These are phyloP conservation scores for Spatholobus suberectus DNA, from an alignment of 306 rosid species.

Conservation along the genomic window DNA sequence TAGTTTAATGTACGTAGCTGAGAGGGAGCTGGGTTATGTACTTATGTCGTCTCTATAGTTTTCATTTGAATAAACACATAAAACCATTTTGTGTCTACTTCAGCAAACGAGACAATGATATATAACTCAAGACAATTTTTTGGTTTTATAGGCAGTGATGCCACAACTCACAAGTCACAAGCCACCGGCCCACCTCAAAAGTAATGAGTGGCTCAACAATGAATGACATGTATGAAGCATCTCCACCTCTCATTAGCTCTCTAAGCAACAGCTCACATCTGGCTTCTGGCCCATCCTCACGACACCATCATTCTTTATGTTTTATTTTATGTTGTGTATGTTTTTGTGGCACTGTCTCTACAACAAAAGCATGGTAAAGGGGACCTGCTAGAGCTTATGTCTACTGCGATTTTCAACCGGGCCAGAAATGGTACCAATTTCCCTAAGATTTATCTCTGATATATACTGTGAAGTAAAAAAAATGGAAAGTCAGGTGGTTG, in stretches of 20 bases:
- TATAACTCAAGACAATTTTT: not conserved
- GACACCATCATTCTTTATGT: not conserved
- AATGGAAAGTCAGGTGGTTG: too few species aligned
- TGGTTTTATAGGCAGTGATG: not conserved
- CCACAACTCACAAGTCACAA: not conserved
- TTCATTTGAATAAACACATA: too few species aligned
- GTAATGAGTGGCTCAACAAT: not conserved
- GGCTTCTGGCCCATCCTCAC: not conserved
- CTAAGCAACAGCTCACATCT: not conserved
- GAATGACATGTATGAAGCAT: not conserved
- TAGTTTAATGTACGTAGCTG: not conserved
- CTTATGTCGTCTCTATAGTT: too few species aligned
- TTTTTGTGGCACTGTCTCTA: not conserved
- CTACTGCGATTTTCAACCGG: not conserved
- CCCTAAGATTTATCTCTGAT: too few species aligned
- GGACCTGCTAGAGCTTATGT: not conserved
- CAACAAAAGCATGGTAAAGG: not conserved
- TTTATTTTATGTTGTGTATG: not conserved
- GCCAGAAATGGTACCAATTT: too few species aligned
- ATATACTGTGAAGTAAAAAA: too few species aligned
- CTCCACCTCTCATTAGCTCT: too few species aligned
- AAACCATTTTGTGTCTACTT: too few species aligned
- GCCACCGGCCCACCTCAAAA: too few species aligned
- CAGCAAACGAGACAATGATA: not conserved
- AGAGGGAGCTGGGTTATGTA: too few species aligned